phyloP scores from a whole-genome alignment of 345 rosid species.

The Pistacia vera region DNA sequence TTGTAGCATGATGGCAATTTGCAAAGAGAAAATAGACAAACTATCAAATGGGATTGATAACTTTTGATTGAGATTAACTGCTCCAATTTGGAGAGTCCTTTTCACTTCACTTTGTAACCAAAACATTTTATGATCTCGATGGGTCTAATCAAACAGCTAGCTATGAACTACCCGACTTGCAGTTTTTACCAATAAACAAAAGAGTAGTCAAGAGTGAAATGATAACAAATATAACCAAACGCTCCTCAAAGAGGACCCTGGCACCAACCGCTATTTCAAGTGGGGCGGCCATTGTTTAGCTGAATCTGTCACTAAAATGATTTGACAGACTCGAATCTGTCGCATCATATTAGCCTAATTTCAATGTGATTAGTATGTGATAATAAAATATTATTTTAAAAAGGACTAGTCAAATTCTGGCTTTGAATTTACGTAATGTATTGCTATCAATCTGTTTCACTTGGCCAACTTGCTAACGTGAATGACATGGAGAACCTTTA shows the following conservation, averaged over 20 bases:
- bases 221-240: too few relatives aligned
- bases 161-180: neutral
- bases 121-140: neutral
- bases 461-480: too few relatives aligned
- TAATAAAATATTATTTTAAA: neutral
- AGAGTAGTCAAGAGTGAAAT: neutral
- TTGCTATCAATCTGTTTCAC: too few relatives aligned
- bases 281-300: neutral
- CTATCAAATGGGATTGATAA: neutral
- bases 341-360: neutral
- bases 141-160: constrained; percentile 1
- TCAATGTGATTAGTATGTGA: neutral
- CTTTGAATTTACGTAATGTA: too few relatives aligned
- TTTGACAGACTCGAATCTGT: neutral
- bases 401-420: too few relatives aligned
- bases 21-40: neutral
- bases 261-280: neutral
- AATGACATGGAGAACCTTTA: too few relatives aligned
- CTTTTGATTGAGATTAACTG: neutral
- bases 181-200: neutral
- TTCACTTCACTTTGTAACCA: neutral
- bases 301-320: neutral
- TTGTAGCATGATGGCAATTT: neutral
- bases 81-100: neutral
- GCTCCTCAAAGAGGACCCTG: neutral